phyloP scores from a whole-genome alignment of 192 early-diverging fungal species.

The Powellomyces hirtus region DNA sequence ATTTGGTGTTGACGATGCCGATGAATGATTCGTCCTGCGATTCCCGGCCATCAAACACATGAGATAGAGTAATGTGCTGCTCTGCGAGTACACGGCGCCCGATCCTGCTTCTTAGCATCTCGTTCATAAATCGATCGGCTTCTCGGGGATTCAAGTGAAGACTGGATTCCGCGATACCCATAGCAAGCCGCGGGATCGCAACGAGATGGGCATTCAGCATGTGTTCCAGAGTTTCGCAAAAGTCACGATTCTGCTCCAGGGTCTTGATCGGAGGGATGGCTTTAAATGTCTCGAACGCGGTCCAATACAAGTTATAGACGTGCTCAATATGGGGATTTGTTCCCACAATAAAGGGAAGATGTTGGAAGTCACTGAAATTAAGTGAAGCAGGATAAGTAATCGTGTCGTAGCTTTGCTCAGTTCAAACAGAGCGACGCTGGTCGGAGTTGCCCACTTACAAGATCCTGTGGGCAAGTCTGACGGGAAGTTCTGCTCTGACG shows the following conservation, averaged over 20 bases:
- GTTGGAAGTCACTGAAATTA: conserved; percentile 64
- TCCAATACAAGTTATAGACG: conserved; percentile 90
- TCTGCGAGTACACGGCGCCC: conserved; percentile 88
- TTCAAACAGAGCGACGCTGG: too few relatives aligned
- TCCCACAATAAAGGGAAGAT: conserved; percentile 88
- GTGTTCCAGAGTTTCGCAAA: conserved; percentile 71
- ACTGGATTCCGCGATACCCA: conserved; percentile 78
- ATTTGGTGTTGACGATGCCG: conserved; percentile 71
- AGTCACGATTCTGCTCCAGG: conserved; percentile 76
- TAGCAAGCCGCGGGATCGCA: conserved; percentile 84
- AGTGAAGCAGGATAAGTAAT: not conserved
- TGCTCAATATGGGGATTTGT: conserved; percentile 85
- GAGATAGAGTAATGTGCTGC: conserved; percentile 83
- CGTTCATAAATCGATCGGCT: conserved; percentile 84
- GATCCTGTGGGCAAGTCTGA: conserved; percentile 89
- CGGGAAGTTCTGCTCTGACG: conserved; percentile 82
- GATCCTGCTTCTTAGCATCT: conserved; percentile 85
- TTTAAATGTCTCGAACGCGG: conserved; percentile 83
- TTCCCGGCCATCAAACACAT: conserved; percentile 49
- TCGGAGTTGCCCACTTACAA: conserved; percentile 31
- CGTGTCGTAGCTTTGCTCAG: not conserved
- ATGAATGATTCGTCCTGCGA: conserved; percentile 55
- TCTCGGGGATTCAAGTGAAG: conserved; percentile 61
- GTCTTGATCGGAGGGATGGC: conserved; percentile 69
- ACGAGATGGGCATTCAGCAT: conserved; percentile 78